A percentile compares a stretch with the other conserved stretches of the same genome.
These are phyloP conservation scores for Sugiyamaella marilandica DNA, from an alignment of 805 yeast genomes.

Conservation along the genomic window DNA sequence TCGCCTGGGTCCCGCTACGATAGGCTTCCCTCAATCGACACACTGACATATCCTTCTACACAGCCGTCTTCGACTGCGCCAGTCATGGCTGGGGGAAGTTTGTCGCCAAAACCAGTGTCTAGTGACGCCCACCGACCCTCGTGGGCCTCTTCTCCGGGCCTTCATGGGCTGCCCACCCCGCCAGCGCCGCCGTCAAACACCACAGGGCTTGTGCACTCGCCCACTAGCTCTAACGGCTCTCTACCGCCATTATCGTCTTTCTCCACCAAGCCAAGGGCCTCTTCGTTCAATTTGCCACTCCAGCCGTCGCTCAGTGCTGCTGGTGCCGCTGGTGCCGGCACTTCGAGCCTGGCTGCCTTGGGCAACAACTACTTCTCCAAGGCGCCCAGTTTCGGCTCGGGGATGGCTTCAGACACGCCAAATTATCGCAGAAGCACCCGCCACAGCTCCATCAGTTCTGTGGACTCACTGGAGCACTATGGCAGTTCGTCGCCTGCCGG, in stretches of 20 bases:
- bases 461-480: slow-evolving; percentile 10
- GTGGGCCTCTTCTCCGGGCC: not conserved
- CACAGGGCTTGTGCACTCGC: slow-evolving; percentile 1
- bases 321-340: not conserved
- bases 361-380: slow-evolving; percentile 16
- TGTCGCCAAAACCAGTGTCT: not conserved
- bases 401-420: not conserved
- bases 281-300: slow-evolving; percentile 10
- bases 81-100: not conserved
- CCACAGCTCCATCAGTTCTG: slow-evolving; percentile 12
- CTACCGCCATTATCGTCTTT: not conserved
- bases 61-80: not conserved
- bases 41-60: slow-evolving; percentile 16
- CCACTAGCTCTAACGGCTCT: not conserved
- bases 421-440: slow-evolving; percentile 5
- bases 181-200: slow-evolving; percentile 3
- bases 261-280: slow-evolving; percentile 6
- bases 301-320: not conserved
- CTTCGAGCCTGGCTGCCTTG: not conserved
- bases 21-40: slow-evolving; percentile 26
- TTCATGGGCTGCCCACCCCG: slow-evolving; percentile 9
- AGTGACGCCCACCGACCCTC: slow-evolving; percentile 1
- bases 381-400: slow-evolving; percentile 1
- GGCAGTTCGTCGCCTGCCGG: not conserved
- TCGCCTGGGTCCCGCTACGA: slow-evolving; percentile 9